Evolutionary conservation across 306 rosid species (phyloP), one percentile per base, ranked within the genome.

Genomic region (Clitoria ternatea): DNA sequence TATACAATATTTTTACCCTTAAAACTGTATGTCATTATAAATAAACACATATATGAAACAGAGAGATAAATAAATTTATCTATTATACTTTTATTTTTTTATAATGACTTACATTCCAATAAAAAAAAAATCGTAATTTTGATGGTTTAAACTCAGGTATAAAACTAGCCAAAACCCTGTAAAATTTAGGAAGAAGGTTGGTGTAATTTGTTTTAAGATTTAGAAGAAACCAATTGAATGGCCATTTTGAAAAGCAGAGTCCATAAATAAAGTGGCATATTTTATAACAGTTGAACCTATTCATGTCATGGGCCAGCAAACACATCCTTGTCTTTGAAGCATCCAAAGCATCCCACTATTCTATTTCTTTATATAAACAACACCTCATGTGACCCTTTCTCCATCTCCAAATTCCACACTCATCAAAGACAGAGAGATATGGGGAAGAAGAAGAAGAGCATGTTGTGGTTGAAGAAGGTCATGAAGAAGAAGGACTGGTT

Each of bases 381-480:
- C 60, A 56, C 5, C 43, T 30, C 65, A 60, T 27, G 7, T 7
- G 11, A 8, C 12, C 42, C 57, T 7, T 32, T 53, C 43, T 17
- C 24, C 26, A 19, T 8, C 7, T 66, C 36, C 35, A 61, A 22
- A 12, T 5, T 49, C 49, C 23, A 39, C 27, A 45, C 66, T 45
- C 42, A 22, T 1, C 15, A 63, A 13, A 53, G 15, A 73, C 1
- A 60, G 4, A 54, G 1, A 64, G 36, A 60, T n/a, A 74, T 74
- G 78, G 63, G 66, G 40, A 79, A 71, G 74, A 83, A 74, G 54
- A 9, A 57, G 43, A 30, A 27, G 55, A 12, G 61, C 8, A n/a
- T 52, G 19, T 77, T 72, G 76, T 88, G 89, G 85, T 48, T 81
- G 79, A 90, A 86, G 89, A 90, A 83, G 83, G 62, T 87, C 86